These are phyloP conservation scores for Heritiera littoralis DNA, from an alignment of 345 rosid genomes.

Conservation along the genomic window DNA sequence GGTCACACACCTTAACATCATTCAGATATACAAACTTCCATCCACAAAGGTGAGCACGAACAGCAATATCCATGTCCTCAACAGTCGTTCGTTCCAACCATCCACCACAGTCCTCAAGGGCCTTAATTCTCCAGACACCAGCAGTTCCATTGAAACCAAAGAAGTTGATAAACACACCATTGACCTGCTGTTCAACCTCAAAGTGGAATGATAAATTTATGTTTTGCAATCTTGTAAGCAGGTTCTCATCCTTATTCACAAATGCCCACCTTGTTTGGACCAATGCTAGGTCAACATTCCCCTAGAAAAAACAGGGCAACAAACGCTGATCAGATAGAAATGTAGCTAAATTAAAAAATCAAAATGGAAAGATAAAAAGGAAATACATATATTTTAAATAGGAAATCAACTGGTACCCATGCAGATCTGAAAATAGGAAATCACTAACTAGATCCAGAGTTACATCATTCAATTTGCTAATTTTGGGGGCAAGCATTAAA, in stretches of 20 bases:
- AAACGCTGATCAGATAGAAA: slow-evolving; percentile 7
- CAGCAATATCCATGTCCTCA: slow-evolving; percentile 94
- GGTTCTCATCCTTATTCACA: slow-evolving; percentile 89
- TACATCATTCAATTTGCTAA: background rate
- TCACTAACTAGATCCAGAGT: background rate
- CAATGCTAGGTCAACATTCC: slow-evolving; percentile 71
- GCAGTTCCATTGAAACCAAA: slow-evolving; percentile 96
- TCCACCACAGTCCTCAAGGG: slow-evolving; percentile 92
- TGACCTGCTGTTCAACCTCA: slow-evolving; percentile 94
- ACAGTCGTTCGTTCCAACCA: slow-evolving; percentile 94
- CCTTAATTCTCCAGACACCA: slow-evolving; percentile 92
- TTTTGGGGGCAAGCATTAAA: background rate
- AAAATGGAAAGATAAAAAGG: background rate
- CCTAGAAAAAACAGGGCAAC: slow-evolving; percentile 39
- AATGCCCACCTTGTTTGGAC: slow-evolving; percentile 92
- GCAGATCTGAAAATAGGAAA: background rate
- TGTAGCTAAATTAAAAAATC: background rate
- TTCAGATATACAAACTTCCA: slow-evolving; percentile 89
- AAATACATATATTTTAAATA: background rate
- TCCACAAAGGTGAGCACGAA: slow-evolving; percentile 91
- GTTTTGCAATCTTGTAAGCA: slow-evolving; percentile 88
- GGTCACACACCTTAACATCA: slow-evolving; percentile 67
- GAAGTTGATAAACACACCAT: slow-evolving; percentile 78
- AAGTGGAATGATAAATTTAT: slow-evolving; percentile 85
- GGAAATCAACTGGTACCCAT: background rate